A percentile compares a stretch with the other conserved stretches of the same genome.
These are phyloP conservation scores for Pythium aquatile DNA, from an alignment of 352 stramenopile species.

Conservation along the genomic window DNA sequence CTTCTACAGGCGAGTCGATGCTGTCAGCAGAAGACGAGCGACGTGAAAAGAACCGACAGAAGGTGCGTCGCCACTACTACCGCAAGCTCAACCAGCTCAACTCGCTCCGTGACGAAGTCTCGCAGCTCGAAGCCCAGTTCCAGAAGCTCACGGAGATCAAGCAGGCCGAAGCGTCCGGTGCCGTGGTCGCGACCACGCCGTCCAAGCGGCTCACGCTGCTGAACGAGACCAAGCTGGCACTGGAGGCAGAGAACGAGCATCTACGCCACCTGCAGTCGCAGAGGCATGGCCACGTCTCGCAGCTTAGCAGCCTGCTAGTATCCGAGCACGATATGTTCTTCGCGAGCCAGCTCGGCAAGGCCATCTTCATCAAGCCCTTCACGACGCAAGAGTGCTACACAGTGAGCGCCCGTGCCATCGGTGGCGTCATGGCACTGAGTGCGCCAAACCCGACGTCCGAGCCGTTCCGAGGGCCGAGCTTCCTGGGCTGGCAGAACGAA, in stretches of 20 bases:
- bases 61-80: constrained; percentile 40
- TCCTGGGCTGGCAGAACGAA: constrained; percentile 28
- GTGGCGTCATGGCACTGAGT: constrained; percentile 15
- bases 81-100: constrained; percentile 28
- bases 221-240: background rate
- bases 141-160: constrained; percentile 13
- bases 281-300: background rate
- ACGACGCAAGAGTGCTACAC: constrained; percentile 15
- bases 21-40: constrained; percentile 22
- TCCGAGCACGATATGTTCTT: constrained; percentile 24
- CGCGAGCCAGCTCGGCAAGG: constrained; percentile 14
- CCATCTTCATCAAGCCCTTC: constrained; percentile 28
- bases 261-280: constrained; percentile 8
- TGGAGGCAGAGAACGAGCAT: constrained; percentile 22
- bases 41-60: constrained; percentile 33
- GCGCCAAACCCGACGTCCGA: background rate
- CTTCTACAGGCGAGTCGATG: background rate
- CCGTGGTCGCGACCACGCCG: background rate
- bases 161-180: background rate
- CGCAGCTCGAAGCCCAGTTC: constrained; percentile 25
- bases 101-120: constrained; percentile 21
- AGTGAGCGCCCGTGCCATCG: constrained; percentile 15
- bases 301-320: constrained; percentile 12
- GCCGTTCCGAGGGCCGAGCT: constrained; percentile 3
- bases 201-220: constrained; percentile 11